Base-by-base conservation (phyloP, 495 filamentous ascomycete genomes). In the Tetracladium marchalianum region DNA sequence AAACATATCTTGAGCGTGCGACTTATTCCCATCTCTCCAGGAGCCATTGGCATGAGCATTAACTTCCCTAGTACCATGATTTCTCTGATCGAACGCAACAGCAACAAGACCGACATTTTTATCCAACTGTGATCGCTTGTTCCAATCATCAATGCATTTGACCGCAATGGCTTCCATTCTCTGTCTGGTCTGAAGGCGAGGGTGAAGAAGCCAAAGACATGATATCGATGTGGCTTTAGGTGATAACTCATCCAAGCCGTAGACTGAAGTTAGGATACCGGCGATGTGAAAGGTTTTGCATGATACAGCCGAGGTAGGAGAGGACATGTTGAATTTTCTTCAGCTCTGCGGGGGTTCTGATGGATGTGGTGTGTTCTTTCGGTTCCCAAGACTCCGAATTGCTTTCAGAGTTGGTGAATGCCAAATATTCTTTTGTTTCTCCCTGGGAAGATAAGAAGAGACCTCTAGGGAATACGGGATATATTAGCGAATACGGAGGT, bases 1-100 rank as follows among this genome's bases (percentile, higher is more conserved):
- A 59, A 90, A 90, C 85, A 94, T 90, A 57, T 95, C 89, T 55
- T 82, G 77, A 16, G 86, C 90, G 71, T 98, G 92, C 6, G 72
- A 77, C 24, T 72, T 66, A 56, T 98, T 97, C 16, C 87, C 87
- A 27, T 78, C 61, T 43, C 74, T 73, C 90, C 90, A 96, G 5
- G 79, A 70, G 54, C 81, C 70, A 57, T 95, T 96, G 18, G 76
- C 72, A 12, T 53, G 31, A 15, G 63, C 51, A 39, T 68, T 59
- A 11, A 89, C 73, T 45, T 78, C 60, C 43, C 92, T 65, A 2
- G 76, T 68, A 4, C 90, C 90, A 65, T 97, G 92, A 55, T 98
- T 98, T 22, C 90, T 68, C 60, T 90, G 85, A 56, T 96, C 92
- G 57, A 90, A 92, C 2, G 84, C 73, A 11, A 90, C 77, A 16